Evolutionary conservation across 352 stramenopile species (phyloP).

Genomic region (Aphanomyces invadans): DNA sequence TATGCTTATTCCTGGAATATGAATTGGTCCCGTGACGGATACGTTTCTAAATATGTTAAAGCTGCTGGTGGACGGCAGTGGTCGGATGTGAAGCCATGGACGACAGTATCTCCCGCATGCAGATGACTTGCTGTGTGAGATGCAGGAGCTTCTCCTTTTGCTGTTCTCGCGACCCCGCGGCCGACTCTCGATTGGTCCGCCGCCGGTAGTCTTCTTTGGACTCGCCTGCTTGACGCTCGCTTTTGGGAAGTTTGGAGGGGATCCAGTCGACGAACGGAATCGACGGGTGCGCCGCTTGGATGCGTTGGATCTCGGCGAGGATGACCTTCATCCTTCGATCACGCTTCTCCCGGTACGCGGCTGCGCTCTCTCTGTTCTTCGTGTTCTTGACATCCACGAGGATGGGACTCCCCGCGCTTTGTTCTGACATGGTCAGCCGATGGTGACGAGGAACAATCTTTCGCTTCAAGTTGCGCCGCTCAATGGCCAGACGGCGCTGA

Average conservation of each 20-base stretch:
- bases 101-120: neutral
- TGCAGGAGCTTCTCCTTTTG: constrained; percentile 16
- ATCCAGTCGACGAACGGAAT: neutral
- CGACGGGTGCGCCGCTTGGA: constrained; percentile 5
- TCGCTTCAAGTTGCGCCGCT: constrained; percentile 14
- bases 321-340: constrained; percentile 13
- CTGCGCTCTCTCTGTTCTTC: constrained; percentile 13
- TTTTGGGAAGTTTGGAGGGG: constrained; percentile 6
- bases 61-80: too few relatives aligned
- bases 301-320: constrained; percentile 4
- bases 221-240: neutral
- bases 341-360: constrained; percentile 17
- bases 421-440: neutral
- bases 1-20: too few relatives aligned
- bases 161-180: constrained; percentile 8
- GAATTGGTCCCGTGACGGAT: too few relatives aligned
- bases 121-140: neutral
- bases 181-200: constrained; percentile 18
- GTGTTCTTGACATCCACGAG: constrained; percentile 15
- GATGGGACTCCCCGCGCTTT: neutral
- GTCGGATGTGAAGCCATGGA: neutral
- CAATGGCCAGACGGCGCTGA: constrained; percentile 13
- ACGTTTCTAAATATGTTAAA: neutral
- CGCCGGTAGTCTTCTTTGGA: constrained; percentile 21
- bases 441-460: neutral